Base-by-base conservation (phyloP, 768 basidiomycete genomes). In the Jaapia argillacea region DNA sequence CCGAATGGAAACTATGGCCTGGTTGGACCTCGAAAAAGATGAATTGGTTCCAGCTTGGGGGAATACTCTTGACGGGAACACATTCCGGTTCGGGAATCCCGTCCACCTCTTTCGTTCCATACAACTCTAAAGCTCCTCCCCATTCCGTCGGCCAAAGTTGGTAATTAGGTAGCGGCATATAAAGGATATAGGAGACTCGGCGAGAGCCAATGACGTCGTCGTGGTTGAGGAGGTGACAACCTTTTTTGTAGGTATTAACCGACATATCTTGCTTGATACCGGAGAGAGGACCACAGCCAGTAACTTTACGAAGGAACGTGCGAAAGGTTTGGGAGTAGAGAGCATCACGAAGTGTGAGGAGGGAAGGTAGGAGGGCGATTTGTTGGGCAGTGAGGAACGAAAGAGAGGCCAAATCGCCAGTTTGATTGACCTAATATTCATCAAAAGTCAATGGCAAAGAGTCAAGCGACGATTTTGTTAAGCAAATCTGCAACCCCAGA, bases 131-230 rank as follows among this genome's bases (percentile, higher is more conserved):
- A 3, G 92, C 85, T 22, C 94, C 94, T 25, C 94, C 94, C 80
- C 85, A 96, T 48, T 85, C 81, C 36, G 77, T 73, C 56, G 84
- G 74, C 94, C 94, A 98, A 37, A 77, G 69, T 47, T 78, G 69
- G 54, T 73, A 74, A 58, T 71, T 63, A 22, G 84, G 81, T 49
- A 83, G 72, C 16, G 93, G 93, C 74, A 97, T 85, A 66, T 98
- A 98, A 40, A 97, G 80, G 64, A 98, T 94, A 68, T 94, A 98
- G 1, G 89, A 93, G 42, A 97, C 85, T 33, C 90, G 78, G 21
- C 94, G 83, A 5, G 90, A 77, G 48, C 91, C 91, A 57, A 97
- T 97, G 21, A 94, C 93, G 60, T 98, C 94, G 79, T 98, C 94
- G 69, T 98, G 94, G 62, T 94, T 89, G 55, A 98, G 80, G 6